Evolutionary conservation across 2,329 filamentous ascomycete genomes (phyloP).

Genomic region (Diaporthe ilicicola): DNA sequence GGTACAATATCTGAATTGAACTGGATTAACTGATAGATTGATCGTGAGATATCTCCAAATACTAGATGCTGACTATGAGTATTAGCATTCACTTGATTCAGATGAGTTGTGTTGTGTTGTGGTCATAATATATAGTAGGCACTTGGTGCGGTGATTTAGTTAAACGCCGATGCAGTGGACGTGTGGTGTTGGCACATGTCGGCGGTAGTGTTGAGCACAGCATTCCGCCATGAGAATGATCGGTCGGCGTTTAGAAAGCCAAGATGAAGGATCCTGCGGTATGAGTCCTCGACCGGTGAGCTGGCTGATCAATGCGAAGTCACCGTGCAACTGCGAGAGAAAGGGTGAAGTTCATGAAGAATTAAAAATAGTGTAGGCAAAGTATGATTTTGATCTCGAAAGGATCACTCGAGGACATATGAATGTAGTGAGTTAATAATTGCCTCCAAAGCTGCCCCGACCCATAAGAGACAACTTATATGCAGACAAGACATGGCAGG

Average conservation of each 20-base stretch:
- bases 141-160: not conserved
- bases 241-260: not conserved
- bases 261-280: not conserved
- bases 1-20: not conserved
- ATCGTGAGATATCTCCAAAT: no score
- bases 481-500: no score
- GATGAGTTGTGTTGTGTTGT: not conserved
- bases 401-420: no score
- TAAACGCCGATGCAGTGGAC: not conserved
- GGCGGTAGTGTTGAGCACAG: not conserved
- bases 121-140: not conserved
- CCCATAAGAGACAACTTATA: no score
- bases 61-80: not conserved
- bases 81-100: not conserved
- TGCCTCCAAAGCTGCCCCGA: no score
- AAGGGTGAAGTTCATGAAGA: no score
- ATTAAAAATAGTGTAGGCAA: no score
- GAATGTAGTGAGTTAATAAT: no score
- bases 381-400: no score
- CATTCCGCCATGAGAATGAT: not conserved
- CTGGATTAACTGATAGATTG: not conserved
- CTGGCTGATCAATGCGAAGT: not conserved
- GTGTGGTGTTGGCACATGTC: not conserved
- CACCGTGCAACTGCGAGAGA: not conserved
- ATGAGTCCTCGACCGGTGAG: no score